Conservation (phyloP, 345 rosid genomes). For the Populus nigra region DNA sequence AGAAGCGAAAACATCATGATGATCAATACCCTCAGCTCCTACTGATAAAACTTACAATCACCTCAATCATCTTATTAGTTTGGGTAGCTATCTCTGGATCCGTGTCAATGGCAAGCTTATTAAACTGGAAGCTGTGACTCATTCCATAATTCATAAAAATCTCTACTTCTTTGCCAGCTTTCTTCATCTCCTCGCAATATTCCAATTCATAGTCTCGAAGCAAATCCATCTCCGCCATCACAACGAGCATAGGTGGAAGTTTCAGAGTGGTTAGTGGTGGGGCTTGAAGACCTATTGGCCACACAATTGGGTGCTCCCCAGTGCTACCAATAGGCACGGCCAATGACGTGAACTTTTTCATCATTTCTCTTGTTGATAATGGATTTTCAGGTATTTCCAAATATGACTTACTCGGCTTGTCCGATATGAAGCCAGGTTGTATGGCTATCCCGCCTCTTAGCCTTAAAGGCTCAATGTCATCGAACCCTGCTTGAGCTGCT, state of each 20-base stretch:
- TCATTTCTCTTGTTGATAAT: slow-evolving; percentile 5
- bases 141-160: background rate
- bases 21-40: background rate
- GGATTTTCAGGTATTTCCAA: slow-evolving; percentile 3
- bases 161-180: slow-evolving; percentile 1
- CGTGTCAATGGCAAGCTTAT: background rate
- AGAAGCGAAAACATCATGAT: too few species aligned
- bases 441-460: slow-evolving; percentile 51
- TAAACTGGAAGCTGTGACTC: slow-evolving; percentile 4
- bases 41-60: background rate
- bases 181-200: slow-evolving; percentile 7
- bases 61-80: background rate
- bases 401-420: slow-evolving; percentile 2
- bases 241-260: slow-evolving; percentile 1
- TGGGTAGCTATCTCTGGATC: background rate
- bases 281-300: slow-evolving; percentile 6
- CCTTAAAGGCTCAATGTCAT: slow-evolving; percentile 25
- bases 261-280: background rate
- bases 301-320: slow-evolving; percentile 10
- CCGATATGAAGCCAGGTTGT: slow-evolving; percentile 45
- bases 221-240: slow-evolving; percentile 15
- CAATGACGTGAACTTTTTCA: background rate
- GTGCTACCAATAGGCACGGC: slow-evolving; percentile 8
- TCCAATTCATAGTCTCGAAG: slow-evolving; percentile 3
- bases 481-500: slow-evolving; percentile 28